Evolutionary conservation across 169 alveolate species (phyloP), one percentile per base, ranked within the genome.

Genomic region (Theileria orientalis): DNA sequence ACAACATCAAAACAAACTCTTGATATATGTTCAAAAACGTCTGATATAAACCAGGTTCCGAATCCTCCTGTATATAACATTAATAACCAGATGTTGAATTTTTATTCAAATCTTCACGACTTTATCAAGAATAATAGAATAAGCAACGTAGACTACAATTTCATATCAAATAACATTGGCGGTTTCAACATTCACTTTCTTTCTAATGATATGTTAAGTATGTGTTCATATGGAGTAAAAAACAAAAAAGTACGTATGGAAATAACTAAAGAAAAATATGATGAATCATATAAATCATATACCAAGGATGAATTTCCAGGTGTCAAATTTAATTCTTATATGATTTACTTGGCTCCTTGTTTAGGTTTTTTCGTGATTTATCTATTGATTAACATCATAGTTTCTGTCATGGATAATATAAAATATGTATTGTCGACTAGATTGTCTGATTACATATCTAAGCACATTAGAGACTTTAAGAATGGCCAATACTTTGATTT

Each of bases 351-450:
- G 40, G 25, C 21, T 32, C 40, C 69, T 8, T 27, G 40, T 11
- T 27, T 27, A 35, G n/a, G 29, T 32, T 13, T 33, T 2, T 35
- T 59, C 25, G 16, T 59, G 21, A 8, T 59, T 7, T 59, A 21
- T 19, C 19, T 21, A 3, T 21, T 59, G 0, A 0, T 59, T 0
- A 54, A 25, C 1, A 1, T 64, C 1, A 13, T 16, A 14, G 5
- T 35, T 11, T 23, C 69, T 42, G 33, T 46, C 21, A 29, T 64
- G 57, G 74, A 64, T 49, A 64, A 49, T 13, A 0, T 33, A 25
- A 64, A 64, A 13, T 64, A 19, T 64, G 60, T 64, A 19, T 27
- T 64, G 13, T 33, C 74, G 21, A 32, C 74, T 2, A 46, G 27
- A 19, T 27, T 64, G 14, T 2, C 74, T 5, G 74, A 64, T 64